Evolutionary conservation across 768 basidiomycete genomes (phyloP).

Genomic region (Agaricus sinodeliciosus): DNA sequence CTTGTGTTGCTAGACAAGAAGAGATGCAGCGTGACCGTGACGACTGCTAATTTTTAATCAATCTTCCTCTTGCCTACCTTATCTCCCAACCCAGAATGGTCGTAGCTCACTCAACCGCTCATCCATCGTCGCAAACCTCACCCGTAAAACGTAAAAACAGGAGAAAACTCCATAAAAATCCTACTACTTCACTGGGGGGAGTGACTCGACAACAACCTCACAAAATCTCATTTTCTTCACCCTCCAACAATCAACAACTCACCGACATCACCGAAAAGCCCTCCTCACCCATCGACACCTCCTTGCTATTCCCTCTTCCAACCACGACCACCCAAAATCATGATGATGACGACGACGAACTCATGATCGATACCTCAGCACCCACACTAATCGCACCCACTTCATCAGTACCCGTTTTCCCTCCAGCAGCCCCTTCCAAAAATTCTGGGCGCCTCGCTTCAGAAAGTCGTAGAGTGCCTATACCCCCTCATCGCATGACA

Average conservation of each 20-base stretch:
- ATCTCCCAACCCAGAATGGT: conserved; percentile 28
- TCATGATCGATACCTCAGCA: conserved; percentile 27
- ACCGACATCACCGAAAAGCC: conserved; percentile 15
- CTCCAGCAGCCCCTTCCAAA: conserved; percentile 51
- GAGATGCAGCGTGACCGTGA: conserved; percentile 9
- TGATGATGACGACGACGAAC: conserved; percentile 24
- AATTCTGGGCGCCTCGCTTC: conserved; percentile 57
- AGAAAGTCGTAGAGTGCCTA: conserved; percentile 82
- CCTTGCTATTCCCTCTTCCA: conserved; percentile 10
- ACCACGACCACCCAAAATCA: neutral
- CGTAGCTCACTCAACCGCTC: conserved; percentile 24
- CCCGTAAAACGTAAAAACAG: conserved; percentile 27
- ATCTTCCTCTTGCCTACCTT: conserved; percentile 1
- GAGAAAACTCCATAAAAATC: conserved; percentile 31
- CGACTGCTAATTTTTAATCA: conserved; percentile 4
- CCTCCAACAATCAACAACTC: conserved; percentile 19
- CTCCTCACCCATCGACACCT: conserved; percentile 12
- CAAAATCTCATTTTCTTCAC: conserved; percentile 13
- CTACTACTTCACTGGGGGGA: conserved; percentile 12
- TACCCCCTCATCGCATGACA: conserved; percentile 97
- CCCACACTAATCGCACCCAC: conserved; percentile 31
- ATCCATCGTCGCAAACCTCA: conserved; percentile 12
- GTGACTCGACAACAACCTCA: conserved; percentile 13
- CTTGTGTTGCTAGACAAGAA: too few relatives aligned
- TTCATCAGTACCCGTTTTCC: conserved; percentile 57